Conservation (phyloP, 257 asterid genomes). For the Capsicum pubescens region DNA sequence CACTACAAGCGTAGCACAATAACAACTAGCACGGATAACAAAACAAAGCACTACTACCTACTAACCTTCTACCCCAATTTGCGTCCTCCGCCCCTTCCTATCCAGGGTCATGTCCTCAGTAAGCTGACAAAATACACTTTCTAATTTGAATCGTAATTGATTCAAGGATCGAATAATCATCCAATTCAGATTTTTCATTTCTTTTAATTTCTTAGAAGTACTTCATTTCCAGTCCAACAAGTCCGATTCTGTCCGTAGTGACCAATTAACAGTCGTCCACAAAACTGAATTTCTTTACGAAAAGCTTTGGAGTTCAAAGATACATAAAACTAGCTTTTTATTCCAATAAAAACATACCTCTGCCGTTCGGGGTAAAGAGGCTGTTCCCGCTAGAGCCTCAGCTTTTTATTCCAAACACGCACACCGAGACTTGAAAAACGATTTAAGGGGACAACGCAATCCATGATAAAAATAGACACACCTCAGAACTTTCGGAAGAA, state of each 20-base stretch:
- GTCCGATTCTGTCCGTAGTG: neutral
- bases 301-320: neutral
- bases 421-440: neutral
- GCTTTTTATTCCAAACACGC: neutral
- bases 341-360: neutral
- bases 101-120: too few species aligned
- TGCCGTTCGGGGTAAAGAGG: neutral
- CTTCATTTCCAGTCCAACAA: neutral
- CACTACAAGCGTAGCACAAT: too few species aligned
- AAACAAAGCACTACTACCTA: too few species aligned
- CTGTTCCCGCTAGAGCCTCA: neutral
- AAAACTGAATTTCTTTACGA: neutral
- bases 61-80: too few species aligned
- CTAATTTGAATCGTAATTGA: neutral
- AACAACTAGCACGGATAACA: too few species aligned
- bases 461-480: neutral
- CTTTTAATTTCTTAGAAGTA: neutral
- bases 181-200: neutral
- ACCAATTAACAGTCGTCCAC: neutral
- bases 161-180: neutral
- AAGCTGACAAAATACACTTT: too few species aligned
- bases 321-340: neutral
- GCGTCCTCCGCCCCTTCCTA: too few species aligned
- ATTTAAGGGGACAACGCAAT: neutral
- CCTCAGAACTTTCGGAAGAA: slow-evolving; percentile 41